phyloP scores from a whole-genome alignment of 2,329 filamentous ascomycete genomes.

The Cercospora nicotianae region DNA sequence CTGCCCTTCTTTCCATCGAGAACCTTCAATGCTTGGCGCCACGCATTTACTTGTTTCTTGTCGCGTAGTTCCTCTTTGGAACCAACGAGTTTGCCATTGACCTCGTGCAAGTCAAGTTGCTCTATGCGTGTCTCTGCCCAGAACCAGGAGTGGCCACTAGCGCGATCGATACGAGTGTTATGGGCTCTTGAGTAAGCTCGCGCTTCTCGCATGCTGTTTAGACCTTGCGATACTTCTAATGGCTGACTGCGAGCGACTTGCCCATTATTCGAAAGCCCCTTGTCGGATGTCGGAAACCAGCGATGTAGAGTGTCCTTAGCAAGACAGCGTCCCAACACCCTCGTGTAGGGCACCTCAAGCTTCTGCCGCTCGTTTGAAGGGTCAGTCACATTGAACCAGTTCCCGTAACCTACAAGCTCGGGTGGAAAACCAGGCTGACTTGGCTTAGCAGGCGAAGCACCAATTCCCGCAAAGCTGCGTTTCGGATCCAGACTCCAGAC shows the following conservation, averaged over 20 bases:
- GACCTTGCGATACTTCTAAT: slow-evolving; percentile 40
- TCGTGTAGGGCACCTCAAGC: slow-evolving; percentile 50
- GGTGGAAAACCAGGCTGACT: slow-evolving; percentile 20
- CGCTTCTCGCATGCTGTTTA: slow-evolving; percentile 48
- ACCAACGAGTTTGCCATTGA: slow-evolving; percentile 26
- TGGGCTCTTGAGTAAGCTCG: slow-evolving; percentile 48
- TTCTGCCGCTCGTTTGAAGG: slow-evolving; percentile 43
- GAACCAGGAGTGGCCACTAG: slow-evolving; percentile 51
- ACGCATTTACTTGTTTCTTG: slow-evolving; percentile 27
- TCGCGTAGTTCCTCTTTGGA: slow-evolving; percentile 24
- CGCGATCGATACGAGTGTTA: slow-evolving; percentile 50
- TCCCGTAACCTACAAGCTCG: slow-evolving; percentile 44
- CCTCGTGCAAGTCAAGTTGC: slow-evolving; percentile 52
- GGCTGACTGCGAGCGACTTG: slow-evolving; percentile 8
- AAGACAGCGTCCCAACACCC: slow-evolving; percentile 56
- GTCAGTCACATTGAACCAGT: slow-evolving; percentile 54
- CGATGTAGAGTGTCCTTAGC: slow-evolving; percentile 52
- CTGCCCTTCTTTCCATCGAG: slow-evolving; percentile 33
- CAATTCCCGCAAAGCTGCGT: slow-evolving; percentile 37
- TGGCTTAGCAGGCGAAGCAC: slow-evolving; percentile 27
- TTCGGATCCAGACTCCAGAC: slow-evolving; percentile 47
- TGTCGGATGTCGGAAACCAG: slow-evolving; percentile 38
- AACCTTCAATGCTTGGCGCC: slow-evolving; percentile 32
- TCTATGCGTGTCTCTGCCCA: slow-evolving; percentile 59
- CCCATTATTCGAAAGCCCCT: neutral